Evolutionary conservation across 2,329 filamentous ascomycete genomes (phyloP).

Genomic region (Fusarium cicatricum): DNA sequence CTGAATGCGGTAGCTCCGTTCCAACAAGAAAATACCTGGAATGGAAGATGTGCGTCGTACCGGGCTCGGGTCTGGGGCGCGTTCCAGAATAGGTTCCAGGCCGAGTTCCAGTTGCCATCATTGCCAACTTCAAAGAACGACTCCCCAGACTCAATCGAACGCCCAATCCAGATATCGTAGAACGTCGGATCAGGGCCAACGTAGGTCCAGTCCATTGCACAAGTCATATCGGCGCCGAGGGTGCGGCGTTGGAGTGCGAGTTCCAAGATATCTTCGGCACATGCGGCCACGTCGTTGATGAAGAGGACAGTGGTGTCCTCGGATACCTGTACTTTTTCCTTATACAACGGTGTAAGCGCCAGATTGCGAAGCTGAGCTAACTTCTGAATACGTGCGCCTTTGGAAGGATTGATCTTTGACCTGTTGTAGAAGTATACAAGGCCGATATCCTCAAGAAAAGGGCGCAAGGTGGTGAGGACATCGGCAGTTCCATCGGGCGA

Average conservation of each 20-base stretch:
- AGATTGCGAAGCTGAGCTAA: conserved; percentile 62
- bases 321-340: conserved; percentile 37
- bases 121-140: conserved; percentile 62
- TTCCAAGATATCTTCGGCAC: conserved; percentile 65
- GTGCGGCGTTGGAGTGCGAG: conserved; percentile 56
- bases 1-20: conserved; percentile 62
- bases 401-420: conserved; percentile 54
- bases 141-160: conserved; percentile 58
- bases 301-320: conserved; percentile 58
- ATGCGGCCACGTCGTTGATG: conserved; percentile 62
- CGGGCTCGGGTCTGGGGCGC: conserved; percentile 47
- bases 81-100: conserved; percentile 63
- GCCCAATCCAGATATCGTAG: conserved; percentile 65
- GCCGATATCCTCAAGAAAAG: conserved; percentile 50
- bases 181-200: conserved; percentile 56
- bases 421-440: conserved; percentile 53
- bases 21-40: conserved; percentile 70
- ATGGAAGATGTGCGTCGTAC: conserved; percentile 52
- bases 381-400: conserved; percentile 53
- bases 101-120: conserved; percentile 58
- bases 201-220: conserved; percentile 66
- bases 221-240: conserved; percentile 63
- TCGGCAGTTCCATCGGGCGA: conserved; percentile 63
- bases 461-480: conserved; percentile 53
- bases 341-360: conserved; percentile 57